phyloP scores from a whole-genome alignment of 2,329 filamentous ascomycete species.

The Capronia coronata region DNA sequence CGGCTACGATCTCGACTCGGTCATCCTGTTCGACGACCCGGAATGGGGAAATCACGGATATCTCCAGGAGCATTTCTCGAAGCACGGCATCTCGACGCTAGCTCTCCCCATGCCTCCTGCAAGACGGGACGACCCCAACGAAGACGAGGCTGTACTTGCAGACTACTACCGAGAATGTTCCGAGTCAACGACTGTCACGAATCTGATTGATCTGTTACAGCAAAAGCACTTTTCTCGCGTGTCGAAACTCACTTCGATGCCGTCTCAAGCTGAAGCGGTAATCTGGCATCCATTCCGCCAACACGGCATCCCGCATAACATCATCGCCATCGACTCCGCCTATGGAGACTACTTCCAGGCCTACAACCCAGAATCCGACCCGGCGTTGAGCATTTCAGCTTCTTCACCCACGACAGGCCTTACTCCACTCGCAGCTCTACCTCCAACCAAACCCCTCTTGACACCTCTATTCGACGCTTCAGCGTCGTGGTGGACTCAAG shows the following conservation, averaged over 20 bases:
- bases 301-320: slow-evolving; percentile 59
- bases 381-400: slow-evolving; percentile 18
- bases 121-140: slow-evolving; percentile 34
- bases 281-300: slow-evolving; percentile 91
- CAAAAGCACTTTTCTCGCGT: slow-evolving; percentile 52
- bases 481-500: slow-evolving; percentile 88
- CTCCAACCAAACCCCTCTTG: slow-evolving; percentile 38
- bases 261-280: slow-evolving; percentile 51
- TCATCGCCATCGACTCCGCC: slow-evolving; percentile 73
- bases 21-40: slow-evolving; percentile 62
- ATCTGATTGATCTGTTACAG: slow-evolving; percentile 49
- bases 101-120: slow-evolving; percentile 55
- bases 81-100: slow-evolving; percentile 52
- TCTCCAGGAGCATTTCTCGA: slow-evolving; percentile 59
- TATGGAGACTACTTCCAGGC: slow-evolving; percentile 73
- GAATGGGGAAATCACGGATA: slow-evolving; percentile 64
- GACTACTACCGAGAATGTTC: slow-evolving; percentile 56
- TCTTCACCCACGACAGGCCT: slow-evolving; percentile 7
- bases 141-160: slow-evolving; percentile 54
- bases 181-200: slow-evolving; percentile 36
- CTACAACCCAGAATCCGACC: slow-evolving; percentile 30
- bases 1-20: slow-evolving; percentile 66
- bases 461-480: slow-evolving; percentile 72
- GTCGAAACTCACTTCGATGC: slow-evolving; percentile 54
- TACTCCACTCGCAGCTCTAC: slow-evolving; percentile 18